Evolutionary conservation across 1,139 yeast species (phyloP), one percentile per base, ranked within the genome.

Genomic region (Casaregolazyma lundiana): DNA sequence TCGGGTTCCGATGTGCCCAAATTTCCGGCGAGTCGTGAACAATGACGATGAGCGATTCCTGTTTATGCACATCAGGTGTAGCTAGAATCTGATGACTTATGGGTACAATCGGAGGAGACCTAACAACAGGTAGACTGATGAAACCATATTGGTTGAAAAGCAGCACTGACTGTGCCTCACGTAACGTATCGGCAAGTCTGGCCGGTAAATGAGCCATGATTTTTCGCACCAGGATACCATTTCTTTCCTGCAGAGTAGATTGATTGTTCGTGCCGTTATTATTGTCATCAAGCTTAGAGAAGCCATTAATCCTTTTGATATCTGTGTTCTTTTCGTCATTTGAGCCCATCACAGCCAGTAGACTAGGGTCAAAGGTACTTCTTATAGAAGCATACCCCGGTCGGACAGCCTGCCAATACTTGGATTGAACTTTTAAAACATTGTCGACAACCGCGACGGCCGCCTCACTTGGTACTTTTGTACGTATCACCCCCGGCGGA

Each of bases 11-110:
- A 53, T 84, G 80, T 1, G 95, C 96, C 96, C 96, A 89, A 6
- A 92, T 75, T 52, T 89, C 95, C 2, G 97, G 90, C 2, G 97
- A 89, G 59, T 90, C 97, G 64, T 90, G 97, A 11, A 90, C 79
- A 6, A 87, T 67, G 13, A 92, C 71, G 13, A 89, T 70, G 6
- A 90, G 66, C 6, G 84, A 78, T 17, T 78, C 75, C 41, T 81
- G 71, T 9, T 78, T 74, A 62, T 81, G 81, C 19, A 90, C 76
- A 52, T 81, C 78, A 4, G 89, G 84, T 15, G 95, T 80, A 24
- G 95, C 86, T 44, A 90, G 64, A 9, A 90, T 77, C 48, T 86
- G 81, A 54, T 88, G 86, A 18, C 80, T 84, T 47, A 72, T 41
- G 7, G 45, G 48, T 5, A 35, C 41, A 7, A 29, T n/a, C 15